These are phyloP conservation scores for Leccinum uliginosum DNA, from an alignment of 768 basidiomycete species.

Conservation along the genomic window DNA sequence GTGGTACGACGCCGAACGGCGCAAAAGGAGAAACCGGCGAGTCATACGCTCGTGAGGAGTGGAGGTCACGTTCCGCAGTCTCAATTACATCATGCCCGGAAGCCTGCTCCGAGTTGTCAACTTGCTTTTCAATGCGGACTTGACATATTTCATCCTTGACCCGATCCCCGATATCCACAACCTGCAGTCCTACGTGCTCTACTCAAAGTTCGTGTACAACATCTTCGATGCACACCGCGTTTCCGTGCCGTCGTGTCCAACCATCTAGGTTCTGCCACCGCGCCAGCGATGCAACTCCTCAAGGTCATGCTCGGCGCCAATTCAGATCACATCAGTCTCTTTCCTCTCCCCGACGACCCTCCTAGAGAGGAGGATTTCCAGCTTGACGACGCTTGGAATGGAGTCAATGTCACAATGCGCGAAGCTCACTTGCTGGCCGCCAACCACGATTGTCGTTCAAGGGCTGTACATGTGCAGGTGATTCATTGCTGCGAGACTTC, in stretches of 20 bases:
- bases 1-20: slow-evolving; percentile 75
- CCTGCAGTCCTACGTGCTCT: slow-evolving; percentile 11
- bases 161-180: background rate
- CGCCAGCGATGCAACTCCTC: slow-evolving; percentile 15
- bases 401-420: slow-evolving; percentile 2
- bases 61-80: slow-evolving; percentile 2
- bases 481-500: background rate
- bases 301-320: slow-evolving; percentile 11
- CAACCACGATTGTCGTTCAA: slow-evolving; percentile 15
- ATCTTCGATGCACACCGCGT: slow-evolving; percentile 9
- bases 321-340: slow-evolving; percentile 7
- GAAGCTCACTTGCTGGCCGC: slow-evolving; percentile 10
- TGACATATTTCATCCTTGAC: background rate
- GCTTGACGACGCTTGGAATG: background rate
- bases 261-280: slow-evolving; percentile 8
- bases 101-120: background rate
- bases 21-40: slow-evolving; percentile 36
- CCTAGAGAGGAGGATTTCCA: slow-evolving; percentile 10
- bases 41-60: background rate
- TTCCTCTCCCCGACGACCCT: slow-evolving; percentile 8
- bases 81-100: slow-evolving; percentile 1
- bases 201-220: slow-evolving; percentile 15
- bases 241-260: slow-evolving; percentile 15
- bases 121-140: background rate
- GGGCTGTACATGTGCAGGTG: slow-evolving; percentile 20